Base-by-base conservation (phyloP, 176 grass and related monocot genomes). In the Triticum monococcum region DNA sequence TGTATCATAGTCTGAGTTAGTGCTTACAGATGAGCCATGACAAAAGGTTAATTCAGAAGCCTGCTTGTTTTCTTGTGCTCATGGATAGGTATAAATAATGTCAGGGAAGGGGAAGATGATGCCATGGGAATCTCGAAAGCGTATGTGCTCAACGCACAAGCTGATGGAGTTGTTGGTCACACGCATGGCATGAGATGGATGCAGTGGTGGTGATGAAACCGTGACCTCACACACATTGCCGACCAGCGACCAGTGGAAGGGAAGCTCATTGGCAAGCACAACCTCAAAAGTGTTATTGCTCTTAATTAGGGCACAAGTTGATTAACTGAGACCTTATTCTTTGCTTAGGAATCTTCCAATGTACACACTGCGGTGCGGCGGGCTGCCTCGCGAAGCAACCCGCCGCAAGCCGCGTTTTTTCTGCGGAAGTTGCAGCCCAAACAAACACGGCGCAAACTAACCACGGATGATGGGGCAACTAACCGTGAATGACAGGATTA, bases 91-190 rank as follows among this genome's bases (percentile, higher is more conserved):
- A 81, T 71, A 26, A 91, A 75, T 52, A 80, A 61, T 84, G 22
- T 38, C 60, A 77, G 36, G 17, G 61, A 50, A 59, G 18, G 46
- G n/a, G 50, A 50, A 8, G 56, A 20, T 59, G 48, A 80, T 80
- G 85, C 68, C 46, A 26, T 30, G 68, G 46, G 68, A 23, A 64
- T 57, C 26, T 74, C 66, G 73, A 37, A 88, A 63, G 32, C 60
- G 80, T 13, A 24, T 70, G 80, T 84, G 41, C 46, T 80, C 73
- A n/a, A 14, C 26, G 71, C 46, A 63, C 50, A 75, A 84, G 89
- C 25, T 60, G 32, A 57, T 88, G 89, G 81, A 88, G 76, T 68
- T 68, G 85, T 38, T 85, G 35, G 79, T 59, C 56, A 45, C 48
- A 86, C 48, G 43, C 25, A 76, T 52, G 72, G 72, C 72, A 85